These are phyloP conservation scores for Colletotrichum horii DNA, from an alignment of 2,329 filamentous ascomycete genomes.

Conservation along the genomic window DNA sequence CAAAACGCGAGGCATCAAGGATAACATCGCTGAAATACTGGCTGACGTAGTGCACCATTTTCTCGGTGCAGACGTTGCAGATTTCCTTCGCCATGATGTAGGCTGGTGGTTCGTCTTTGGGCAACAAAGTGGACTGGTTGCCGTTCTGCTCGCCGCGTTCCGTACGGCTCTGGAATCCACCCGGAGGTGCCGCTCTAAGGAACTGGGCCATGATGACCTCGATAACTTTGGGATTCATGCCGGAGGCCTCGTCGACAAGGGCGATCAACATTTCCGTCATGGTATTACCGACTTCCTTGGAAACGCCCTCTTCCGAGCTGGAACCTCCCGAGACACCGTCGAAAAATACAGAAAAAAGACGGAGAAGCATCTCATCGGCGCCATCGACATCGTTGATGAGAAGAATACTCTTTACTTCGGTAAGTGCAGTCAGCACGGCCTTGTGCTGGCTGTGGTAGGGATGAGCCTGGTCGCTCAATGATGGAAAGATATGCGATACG, in stretches of 20 bases:
- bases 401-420: conserved; percentile 93
- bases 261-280: conserved; percentile 86
- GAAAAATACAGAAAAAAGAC: conserved; percentile 88
- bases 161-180: conserved; percentile 56
- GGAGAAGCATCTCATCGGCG: conserved; percentile 77
- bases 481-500: conserved; percentile 81
- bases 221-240: conserved; percentile 80
- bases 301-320: conserved; percentile 81
- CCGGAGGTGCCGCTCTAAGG: conserved; percentile 80
- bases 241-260: conserved; percentile 83
- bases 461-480: conserved; percentile 83
- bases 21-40: conserved; percentile 98
- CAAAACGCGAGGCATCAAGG: conserved; percentile 77
- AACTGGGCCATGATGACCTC: conserved; percentile 97
- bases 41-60: conserved; percentile 92
- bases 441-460: conserved; percentile 94
- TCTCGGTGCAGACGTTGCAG: conserved; percentile 86
- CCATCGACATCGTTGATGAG: conserved; percentile 88
- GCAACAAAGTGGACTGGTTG: conserved; percentile 81
- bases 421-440: conserved; percentile 86
- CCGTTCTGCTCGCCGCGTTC: conserved; percentile 65
- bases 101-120: conserved; percentile 87
- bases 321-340: conserved; percentile 85
- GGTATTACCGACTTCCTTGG: conserved; percentile 92
- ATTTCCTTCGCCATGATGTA: conserved; percentile 97